Evolutionary conservation across 2,329 filamentous ascomycete genomes (phyloP).

Genomic region (Trichoderma sp.): DNA sequence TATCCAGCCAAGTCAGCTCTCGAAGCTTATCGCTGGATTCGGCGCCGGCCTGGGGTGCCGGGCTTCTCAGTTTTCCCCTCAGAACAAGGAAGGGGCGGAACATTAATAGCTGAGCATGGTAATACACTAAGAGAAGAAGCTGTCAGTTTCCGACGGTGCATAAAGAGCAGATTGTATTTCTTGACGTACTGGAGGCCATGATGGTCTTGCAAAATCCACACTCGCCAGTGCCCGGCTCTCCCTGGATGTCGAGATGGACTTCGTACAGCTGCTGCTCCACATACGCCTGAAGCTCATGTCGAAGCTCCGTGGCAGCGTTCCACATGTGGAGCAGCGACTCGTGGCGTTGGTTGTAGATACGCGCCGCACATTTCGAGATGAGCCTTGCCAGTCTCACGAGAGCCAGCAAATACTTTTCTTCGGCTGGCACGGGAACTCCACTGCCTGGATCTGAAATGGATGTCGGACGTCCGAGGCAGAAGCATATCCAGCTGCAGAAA

Average conservation of each 20-base stretch:
- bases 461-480: constrained; percentile 17
- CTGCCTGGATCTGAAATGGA: constrained; percentile 12
- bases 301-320: constrained; percentile 17
- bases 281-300: constrained; percentile 10
- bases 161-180: neutral
- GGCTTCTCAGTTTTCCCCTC: neutral
- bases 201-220: constrained; percentile 21
- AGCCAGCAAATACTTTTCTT: constrained; percentile 11
- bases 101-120: constrained; percentile 13
- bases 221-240: constrained; percentile 9
- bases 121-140: neutral
- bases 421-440: constrained; percentile 14
- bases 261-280: constrained; percentile 6
- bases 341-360: constrained; percentile 20
- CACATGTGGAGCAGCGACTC: constrained; percentile 20
- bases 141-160: neutral
- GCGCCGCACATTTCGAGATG: constrained; percentile 5
- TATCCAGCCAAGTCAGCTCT: constrained; percentile 17
- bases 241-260: neutral
- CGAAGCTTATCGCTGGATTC: constrained; percentile 15
- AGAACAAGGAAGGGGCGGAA: constrained; percentile 18
- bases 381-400: constrained; percentile 3
- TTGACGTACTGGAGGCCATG: neutral
- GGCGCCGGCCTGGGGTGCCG: neutral
- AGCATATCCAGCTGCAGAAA: constrained; percentile 8